Percentiles rank a stretch among this genome's conserved stretches.
Conservation (phyloP, 306 rosid species). For the Ormosia semicastrata region DNA sequence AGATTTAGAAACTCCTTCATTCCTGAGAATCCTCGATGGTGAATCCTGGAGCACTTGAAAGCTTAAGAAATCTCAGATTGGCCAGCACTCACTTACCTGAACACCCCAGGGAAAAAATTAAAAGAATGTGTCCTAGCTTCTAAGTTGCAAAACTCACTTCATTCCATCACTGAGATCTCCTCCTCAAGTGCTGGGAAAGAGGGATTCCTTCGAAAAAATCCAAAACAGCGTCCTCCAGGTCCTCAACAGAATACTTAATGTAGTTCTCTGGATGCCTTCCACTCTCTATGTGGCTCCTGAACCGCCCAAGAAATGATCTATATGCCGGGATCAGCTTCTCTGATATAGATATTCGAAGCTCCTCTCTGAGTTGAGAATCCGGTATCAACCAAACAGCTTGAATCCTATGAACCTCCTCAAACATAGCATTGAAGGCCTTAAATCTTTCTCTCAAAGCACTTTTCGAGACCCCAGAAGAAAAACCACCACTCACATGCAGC, state of each 20-base stretch:
- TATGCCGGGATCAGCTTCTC: constrained; percentile 95
- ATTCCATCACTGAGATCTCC: constrained; percentile 69
- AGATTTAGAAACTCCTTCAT: constrained; percentile 32
- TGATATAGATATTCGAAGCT: constrained; percentile 79
- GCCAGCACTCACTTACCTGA: constrained; percentile 49
- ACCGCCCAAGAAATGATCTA: constrained; percentile 91
- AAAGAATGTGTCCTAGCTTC: constrained; percentile 83
- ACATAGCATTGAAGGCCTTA: constrained; percentile 90
- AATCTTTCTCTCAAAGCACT: constrained; percentile 94
- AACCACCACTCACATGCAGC: constrained; percentile 80
- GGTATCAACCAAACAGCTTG: constrained; percentile 91
- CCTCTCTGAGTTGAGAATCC: constrained; percentile 94
- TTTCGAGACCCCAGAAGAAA: constrained; percentile 89
- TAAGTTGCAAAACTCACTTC: constrained; percentile 53
- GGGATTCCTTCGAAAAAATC: constrained; percentile 89
- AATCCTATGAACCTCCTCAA: constrained; percentile 94
- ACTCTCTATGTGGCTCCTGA: constrained; percentile 86
- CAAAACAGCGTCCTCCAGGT: constrained; percentile 82
- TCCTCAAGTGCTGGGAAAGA: constrained; percentile 76
- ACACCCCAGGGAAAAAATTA: constrained; percentile 72
- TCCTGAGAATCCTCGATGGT: constrained; percentile 29
- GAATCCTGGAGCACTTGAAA: constrained; percentile 34
- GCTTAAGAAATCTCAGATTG: constrained; percentile 46
- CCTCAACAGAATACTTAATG: constrained; percentile 91
- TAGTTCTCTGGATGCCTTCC: constrained; percentile 95